Evolutionary conservation across 768 basidiomycete genomes (phyloP).

Genomic region (Trametes coccinea): DNA sequence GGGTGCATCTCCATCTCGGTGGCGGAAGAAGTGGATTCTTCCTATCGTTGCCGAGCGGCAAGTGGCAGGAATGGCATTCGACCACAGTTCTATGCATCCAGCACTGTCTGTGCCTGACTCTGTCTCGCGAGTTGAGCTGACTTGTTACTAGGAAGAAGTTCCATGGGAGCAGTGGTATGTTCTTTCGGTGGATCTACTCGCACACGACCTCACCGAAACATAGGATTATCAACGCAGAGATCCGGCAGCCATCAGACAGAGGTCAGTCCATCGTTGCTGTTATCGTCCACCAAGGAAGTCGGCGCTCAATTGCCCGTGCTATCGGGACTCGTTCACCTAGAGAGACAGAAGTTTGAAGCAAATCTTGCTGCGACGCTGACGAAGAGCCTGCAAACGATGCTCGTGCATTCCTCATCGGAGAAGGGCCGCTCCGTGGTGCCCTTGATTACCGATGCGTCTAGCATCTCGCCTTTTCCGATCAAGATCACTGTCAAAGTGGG

Average conservation of each 20-base stretch:
- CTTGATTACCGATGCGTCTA: constrained; percentile 66
- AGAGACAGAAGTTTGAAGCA: constrained; percentile 53
- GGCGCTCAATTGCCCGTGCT: neutral
- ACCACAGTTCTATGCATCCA: neutral
- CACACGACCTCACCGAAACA: neutral
- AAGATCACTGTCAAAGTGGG: constrained; percentile 68
- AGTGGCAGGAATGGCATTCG: neutral
- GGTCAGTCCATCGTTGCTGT: constrained; percentile 37
- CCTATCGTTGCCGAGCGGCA: neutral
- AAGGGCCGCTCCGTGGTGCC: constrained; percentile 73
- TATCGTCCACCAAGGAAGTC: neutral
- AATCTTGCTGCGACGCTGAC: constrained; percentile 63
- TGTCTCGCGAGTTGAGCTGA: neutral
- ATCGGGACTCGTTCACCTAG: constrained; percentile 26
- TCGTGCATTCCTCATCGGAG: constrained; percentile 78
- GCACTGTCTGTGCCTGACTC: neutral
- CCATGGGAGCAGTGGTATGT: constrained; percentile 85
- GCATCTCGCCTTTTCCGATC: constrained; percentile 82
- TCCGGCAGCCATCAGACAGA: constrained; percentile 68
- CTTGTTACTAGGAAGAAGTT: constrained; percentile 60
- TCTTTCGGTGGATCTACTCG: constrained; percentile 1
- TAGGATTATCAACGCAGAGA: constrained; percentile 81
- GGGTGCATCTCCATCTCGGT: neutral
- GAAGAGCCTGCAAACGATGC: constrained; percentile 68
- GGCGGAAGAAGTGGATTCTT: neutral